Conservation (phyloP, 768 basidiomycete genomes). For the Rhizopogon roseolus region DNA sequence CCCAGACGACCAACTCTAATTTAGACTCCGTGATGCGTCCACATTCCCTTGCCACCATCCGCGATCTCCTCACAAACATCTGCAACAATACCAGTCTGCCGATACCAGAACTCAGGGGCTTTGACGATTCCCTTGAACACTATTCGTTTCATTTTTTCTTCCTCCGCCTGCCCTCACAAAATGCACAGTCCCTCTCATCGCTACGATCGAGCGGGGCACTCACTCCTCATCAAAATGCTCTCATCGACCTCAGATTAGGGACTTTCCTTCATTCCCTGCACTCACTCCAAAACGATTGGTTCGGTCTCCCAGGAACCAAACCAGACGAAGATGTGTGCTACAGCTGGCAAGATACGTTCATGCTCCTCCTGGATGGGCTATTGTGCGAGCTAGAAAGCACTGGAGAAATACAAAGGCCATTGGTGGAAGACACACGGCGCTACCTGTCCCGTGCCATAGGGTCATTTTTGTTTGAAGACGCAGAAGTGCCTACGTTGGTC, state of each 20-base stretch:
- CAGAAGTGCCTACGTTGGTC: conserved; percentile 62
- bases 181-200: conserved; percentile 31
- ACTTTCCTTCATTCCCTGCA: conserved; percentile 60
- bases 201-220: conserved; percentile 23
- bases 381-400: conserved; percentile 32
- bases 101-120: conserved; percentile 36
- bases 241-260: conserved; percentile 60
- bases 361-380: conserved; percentile 49
- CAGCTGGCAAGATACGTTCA: conserved; percentile 77
- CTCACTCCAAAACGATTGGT: conserved; percentile 73
- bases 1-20: conserved; percentile 7
- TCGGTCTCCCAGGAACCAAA: conserved; percentile 44
- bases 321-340: conserved; percentile 32
- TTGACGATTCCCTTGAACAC: conserved; percentile 42
- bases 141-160: conserved; percentile 49
- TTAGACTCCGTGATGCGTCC: not conserved
- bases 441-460: conserved; percentile 67
- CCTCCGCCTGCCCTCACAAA: conserved; percentile 30
- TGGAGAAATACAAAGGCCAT: conserved; percentile 20
- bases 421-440: conserved; percentile 40
- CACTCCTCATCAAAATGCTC: conserved; percentile 33
- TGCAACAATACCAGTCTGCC: conserved; percentile 44
- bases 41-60: conserved; percentile 30
- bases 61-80: conserved; percentile 38
- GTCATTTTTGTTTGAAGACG: conserved; percentile 73